These are phyloP conservation scores for Puccinia coronata DNA, from an alignment of 1,284 basidiomycete genomes.

Conservation along the genomic window DNA sequence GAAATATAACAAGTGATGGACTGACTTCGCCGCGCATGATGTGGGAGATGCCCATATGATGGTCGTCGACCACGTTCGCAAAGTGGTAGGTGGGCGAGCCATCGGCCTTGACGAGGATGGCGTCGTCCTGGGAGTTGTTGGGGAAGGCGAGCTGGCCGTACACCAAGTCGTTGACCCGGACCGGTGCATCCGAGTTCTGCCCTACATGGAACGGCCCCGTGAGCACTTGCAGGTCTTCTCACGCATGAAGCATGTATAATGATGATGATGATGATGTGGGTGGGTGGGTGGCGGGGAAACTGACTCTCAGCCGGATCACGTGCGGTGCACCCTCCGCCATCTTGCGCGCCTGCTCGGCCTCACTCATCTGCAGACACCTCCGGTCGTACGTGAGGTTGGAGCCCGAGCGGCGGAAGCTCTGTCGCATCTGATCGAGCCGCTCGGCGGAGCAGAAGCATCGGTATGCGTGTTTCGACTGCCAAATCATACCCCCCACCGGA, in stretches of 20 bases:
- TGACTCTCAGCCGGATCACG: conserved; percentile 81
- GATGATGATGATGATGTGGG: too few relatives aligned
- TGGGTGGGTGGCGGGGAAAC: conserved; percentile 54
- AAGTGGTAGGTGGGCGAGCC: conserved; percentile 94
- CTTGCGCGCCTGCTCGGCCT: conserved; percentile 76
- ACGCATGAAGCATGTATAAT: too few relatives aligned
- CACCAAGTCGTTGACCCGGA: conserved; percentile 31
- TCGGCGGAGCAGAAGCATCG: conserved; percentile 86
- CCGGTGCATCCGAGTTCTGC: conserved; percentile 64
- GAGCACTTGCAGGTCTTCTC: too few relatives aligned
- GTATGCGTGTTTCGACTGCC: conserved; percentile 81
- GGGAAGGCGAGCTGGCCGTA: conserved; percentile 72
- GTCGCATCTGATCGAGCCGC: conserved; percentile 68
- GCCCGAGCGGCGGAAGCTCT: conserved; percentile 70
- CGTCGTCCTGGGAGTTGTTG: conserved; percentile 70
- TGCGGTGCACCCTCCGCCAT: conserved; percentile 74
- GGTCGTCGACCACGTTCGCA: conserved; percentile 92
- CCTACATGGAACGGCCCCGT: conserved; percentile 61
- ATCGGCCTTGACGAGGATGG: conserved; percentile 88
- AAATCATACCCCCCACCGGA: not conserved
- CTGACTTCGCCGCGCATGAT: conserved; percentile 87
- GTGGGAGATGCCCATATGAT: conserved; percentile 93
- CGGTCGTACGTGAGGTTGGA: conserved; percentile 80
- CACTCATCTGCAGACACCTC: conserved; percentile 76
- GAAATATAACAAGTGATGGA: too few relatives aligned